phyloP scores from a whole-genome alignment of 2,329 filamentous ascomycete genomes.

The Fusarium dlaminii region DNA sequence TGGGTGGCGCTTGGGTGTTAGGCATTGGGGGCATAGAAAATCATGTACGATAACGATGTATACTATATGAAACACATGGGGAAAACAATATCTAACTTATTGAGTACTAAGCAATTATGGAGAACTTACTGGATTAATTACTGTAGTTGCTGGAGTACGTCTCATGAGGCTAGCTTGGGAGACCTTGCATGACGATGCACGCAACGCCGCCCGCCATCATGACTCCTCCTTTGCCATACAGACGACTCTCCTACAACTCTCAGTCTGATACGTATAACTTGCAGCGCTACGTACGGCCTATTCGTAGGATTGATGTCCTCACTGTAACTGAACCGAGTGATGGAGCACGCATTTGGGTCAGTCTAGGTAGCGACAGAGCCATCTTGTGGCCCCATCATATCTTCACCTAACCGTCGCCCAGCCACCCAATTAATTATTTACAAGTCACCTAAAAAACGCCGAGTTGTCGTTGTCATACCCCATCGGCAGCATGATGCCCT shows the following conservation, averaged over 20 bases:
- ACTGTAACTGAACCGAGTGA: not conserved
- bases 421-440: conserved; percentile 44
- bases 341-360: not conserved
- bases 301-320: not conserved
- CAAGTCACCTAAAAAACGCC: conserved; percentile 7
- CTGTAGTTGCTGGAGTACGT: not conserved
- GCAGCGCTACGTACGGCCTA: not conserved
- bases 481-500: conserved; percentile 14
- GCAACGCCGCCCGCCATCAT: conserved; percentile 21
- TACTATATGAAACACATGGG: not conserved
- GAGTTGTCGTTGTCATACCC: conserved; percentile 36
- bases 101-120: not conserved
- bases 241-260: not conserved
- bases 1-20: conserved; percentile 24
- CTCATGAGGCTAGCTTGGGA: conserved; percentile 25
- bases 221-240: conserved; percentile 1
- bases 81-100: not conserved
- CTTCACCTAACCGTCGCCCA: conserved; percentile 28
- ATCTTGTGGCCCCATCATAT: conserved; percentile 10
- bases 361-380: not conserved
- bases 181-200: conserved; percentile 23
- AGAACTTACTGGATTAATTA: not conserved
- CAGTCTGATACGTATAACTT: not conserved
- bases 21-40: not conserved
- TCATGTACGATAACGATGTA: conserved; percentile 28